These are phyloP conservation scores for Collybiopsis luxurians DNA, from an alignment of 768 basidiomycete genomes.

Conservation along the genomic window DNA sequence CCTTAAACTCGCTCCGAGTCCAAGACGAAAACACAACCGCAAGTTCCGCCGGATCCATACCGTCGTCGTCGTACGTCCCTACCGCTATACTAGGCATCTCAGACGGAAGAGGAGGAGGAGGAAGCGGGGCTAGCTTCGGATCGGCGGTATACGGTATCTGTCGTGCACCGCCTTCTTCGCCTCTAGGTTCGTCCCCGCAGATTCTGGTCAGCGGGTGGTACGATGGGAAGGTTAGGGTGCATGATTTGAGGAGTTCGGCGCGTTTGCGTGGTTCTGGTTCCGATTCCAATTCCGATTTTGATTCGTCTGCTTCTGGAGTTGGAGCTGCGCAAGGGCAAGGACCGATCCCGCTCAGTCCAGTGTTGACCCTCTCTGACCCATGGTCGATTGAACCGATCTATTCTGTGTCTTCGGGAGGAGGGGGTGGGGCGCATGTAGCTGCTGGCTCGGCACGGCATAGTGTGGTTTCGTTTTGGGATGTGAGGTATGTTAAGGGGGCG, in stretches of 20 bases:
- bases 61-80: slow-evolving; percentile 40
- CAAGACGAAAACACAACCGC: too few species aligned
- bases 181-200: slow-evolving; percentile 70
- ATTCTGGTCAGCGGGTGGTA: slow-evolving; percentile 81
- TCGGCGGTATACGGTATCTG: slow-evolving; percentile 77
- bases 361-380: slow-evolving; percentile 61
- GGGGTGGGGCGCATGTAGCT: slow-evolving; percentile 60
- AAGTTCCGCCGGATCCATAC: too few species aligned
- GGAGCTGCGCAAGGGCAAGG: too few species aligned
- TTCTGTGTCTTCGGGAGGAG: slow-evolving; percentile 72
- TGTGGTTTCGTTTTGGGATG: slow-evolving; percentile 81
- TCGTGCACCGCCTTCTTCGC: slow-evolving; percentile 55
- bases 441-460: slow-evolving; percentile 78
- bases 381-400: slow-evolving; percentile 76
- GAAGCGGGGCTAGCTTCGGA: slow-evolving; percentile 16
- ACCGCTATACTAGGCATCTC: slow-evolving; percentile 36
- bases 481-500: slow-evolving; percentile 56
- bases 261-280: too few species aligned
- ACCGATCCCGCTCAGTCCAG: slow-evolving; percentile 51
- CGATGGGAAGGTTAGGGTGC: slow-evolving; percentile 69
- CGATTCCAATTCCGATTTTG: too few species aligned
- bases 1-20: too few species aligned
- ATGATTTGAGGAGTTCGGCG: slow-evolving; percentile 44
- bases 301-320: too few species aligned
- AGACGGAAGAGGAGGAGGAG: slow-evolving; percentile 24